Base-by-base conservation (phyloP, 768 basidiomycete genomes). In the Russula griseocarnosa region DNA sequence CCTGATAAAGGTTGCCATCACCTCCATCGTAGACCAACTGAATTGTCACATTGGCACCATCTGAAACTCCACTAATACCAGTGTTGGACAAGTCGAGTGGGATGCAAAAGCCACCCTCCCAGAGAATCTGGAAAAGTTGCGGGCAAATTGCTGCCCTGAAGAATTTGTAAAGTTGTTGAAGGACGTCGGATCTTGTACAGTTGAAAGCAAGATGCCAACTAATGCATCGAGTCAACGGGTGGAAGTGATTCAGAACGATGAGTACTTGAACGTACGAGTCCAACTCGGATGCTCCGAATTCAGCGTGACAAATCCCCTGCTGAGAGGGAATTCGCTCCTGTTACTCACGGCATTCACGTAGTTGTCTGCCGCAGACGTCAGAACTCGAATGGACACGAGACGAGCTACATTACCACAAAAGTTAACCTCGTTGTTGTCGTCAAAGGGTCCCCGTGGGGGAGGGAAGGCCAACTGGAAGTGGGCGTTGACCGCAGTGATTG, bases 401-500 rank as follows among this genome's bases (percentile, higher is more conserved):
- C 7, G 6, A 36, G n/a, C 46, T 7, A 24, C 38, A n/a, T 47
- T 66, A 88, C 89, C 90, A 70, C 92, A 92, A 71, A 90, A 88
- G 1, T 69, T 74, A 14, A 79, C 77, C 67, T 90, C 87, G 18
- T 78, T 69, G 57, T 80, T 75, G 61, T 86, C 81, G 59, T 79
- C 79, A 72, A 94, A 94, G 0, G 69, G 71, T 1, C 92, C 93
- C 53, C 92, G 80, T 13, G 90, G 86, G 0, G 77, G 67, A 18
- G 92, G 93, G 73, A 83, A 93, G 69, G 86, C 82, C 49, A 94
- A 78, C 68, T 88, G 86, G 76, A 94, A 94, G 74, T 95, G 92
- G 9, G 90, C 91, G 54, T 76, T 77, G 34, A 77, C 85, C 47
- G 76, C 72, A 38, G 79, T 70, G 16, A 76, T 74, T 26, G 82